Evolutionary conservation across 495 filamentous ascomycete species (phyloP).

Genomic region (Aspergillus ellipticus): DNA sequence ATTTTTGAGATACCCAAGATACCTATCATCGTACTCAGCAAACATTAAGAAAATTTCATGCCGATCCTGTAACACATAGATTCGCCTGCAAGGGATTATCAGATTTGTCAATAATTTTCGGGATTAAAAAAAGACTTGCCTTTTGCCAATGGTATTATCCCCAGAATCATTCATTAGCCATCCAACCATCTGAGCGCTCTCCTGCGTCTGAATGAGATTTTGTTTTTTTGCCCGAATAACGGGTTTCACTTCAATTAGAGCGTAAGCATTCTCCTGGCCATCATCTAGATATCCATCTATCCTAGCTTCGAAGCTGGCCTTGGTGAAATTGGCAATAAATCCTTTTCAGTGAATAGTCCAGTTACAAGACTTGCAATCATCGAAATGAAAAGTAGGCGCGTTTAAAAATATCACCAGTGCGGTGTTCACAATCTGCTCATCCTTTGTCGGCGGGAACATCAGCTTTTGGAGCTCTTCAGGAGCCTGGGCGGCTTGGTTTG

Average conservation of each 20-base stretch:
- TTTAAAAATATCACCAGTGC: constrained; percentile 10
- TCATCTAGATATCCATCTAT: constrained; percentile 12
- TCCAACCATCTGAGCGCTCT: constrained; percentile 12
- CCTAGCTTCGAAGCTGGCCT: constrained; percentile 9
- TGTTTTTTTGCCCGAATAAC: not conserved
- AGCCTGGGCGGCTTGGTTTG: not conserved
- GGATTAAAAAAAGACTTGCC: not conserved
- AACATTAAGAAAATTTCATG: constrained; percentile 14
- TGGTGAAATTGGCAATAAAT: not conserved
- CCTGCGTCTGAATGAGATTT: constrained; percentile 7
- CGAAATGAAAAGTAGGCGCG: not conserved
- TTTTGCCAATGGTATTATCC: not conserved
- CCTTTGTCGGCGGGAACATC: not conserved
- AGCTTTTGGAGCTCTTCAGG: not conserved
- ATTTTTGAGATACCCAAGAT: constrained; percentile 10
- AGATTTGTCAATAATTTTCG: not conserved
- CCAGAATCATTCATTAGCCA: constrained; percentile 6
- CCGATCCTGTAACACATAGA: constrained; percentile 14
- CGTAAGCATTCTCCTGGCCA: not conserved
- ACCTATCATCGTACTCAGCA: constrained; percentile 13
- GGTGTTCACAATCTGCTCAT: constrained; percentile 18
- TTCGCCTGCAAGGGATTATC: constrained; percentile 6
- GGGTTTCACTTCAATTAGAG: constrained; percentile 11
- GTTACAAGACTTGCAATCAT: not conserved
- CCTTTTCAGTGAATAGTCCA: constrained; percentile 5